Conservation (phyloP, 768 basidiomycete species). For the Thelephora aurantiotincta region DNA sequence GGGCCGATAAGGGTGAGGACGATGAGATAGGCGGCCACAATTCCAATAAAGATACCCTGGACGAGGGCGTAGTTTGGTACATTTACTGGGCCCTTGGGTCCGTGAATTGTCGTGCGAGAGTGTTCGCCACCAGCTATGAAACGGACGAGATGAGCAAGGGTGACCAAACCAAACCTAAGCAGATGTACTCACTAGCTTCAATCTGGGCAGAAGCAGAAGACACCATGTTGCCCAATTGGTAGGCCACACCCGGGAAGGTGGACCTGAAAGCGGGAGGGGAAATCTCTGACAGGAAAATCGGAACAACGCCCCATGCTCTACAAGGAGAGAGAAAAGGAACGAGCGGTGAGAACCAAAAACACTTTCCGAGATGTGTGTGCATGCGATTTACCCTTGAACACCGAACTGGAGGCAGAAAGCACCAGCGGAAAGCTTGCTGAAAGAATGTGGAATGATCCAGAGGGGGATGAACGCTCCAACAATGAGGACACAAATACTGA, state of each 20-base stretch:
- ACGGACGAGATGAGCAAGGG: not conserved
- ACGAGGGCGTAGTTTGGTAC: conserved; percentile 40
- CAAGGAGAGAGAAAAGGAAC: not conserved
- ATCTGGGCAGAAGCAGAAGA: conserved; percentile 21
- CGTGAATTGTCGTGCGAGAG: conserved; percentile 20
- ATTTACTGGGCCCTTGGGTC: conserved; percentile 12
- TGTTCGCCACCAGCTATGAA: conserved; percentile 25
- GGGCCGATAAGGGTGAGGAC: conserved; percentile 69
- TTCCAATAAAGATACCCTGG: conserved; percentile 80
- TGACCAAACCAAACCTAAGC: not conserved
- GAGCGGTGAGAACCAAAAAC: not conserved
- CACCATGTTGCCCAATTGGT: conserved; percentile 59
- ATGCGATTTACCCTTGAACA: conserved; percentile 52
- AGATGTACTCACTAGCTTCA: conserved; percentile 14
- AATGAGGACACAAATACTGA: conserved; percentile 38
- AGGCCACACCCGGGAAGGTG: conserved; percentile 75
- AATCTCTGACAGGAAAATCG: conserved; percentile 72
- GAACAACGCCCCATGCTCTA: conserved; percentile 25
- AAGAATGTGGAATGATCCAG: conserved; percentile 69
- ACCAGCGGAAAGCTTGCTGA: conserved; percentile 60
- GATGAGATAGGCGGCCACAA: conserved; percentile 65
- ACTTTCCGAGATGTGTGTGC: not conserved
- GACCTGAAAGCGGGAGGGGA: conserved; percentile 83
- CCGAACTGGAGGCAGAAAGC: conserved; percentile 83
- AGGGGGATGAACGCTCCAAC: conserved; percentile 57